phyloP scores from a whole-genome alignment of 2,329 filamentous ascomycete genomes.

The Apiospora marii region DNA sequence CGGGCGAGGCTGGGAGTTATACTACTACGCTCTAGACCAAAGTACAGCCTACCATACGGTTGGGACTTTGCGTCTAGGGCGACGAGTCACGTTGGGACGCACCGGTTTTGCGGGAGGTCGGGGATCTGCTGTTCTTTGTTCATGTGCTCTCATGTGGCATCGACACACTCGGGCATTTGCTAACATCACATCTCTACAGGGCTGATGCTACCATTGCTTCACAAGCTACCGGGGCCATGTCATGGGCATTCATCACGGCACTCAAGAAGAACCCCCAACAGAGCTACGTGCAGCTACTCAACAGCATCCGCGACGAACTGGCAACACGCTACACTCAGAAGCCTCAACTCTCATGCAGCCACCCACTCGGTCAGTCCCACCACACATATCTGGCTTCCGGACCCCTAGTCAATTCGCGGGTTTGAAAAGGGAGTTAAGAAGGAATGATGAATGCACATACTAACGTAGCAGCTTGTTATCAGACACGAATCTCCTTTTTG shows the following conservation, averaged over 20 bases:
- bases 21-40: constrained; percentile 52
- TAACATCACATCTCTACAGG: constrained; percentile 52
- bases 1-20: background rate
- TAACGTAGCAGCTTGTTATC: constrained; percentile 30
- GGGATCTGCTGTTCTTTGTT: background rate
- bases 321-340: constrained; percentile 90
- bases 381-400: constrained; percentile 28
- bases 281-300: constrained; percentile 94
- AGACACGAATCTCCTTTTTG: constrained; percentile 73
- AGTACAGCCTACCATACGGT: constrained; percentile 41
- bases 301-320: constrained; percentile 92
- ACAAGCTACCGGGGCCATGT: constrained; percentile 97
- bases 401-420: constrained; percentile 1
- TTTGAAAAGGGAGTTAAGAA: constrained; percentile 19
- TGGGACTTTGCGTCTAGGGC: constrained; percentile 54
- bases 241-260: constrained; percentile 92
- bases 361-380: constrained; percentile 81
- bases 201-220: constrained; percentile 89
- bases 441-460: constrained; percentile 22
- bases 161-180: background rate
- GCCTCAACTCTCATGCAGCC: constrained; percentile 94
- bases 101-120: background rate
- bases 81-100: constrained; percentile 53
- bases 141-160: background rate
- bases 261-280: constrained; percentile 94